phyloP scores from a whole-genome alignment of 768 basidiomycete species.

The Pulveroboletus ravenelii region DNA sequence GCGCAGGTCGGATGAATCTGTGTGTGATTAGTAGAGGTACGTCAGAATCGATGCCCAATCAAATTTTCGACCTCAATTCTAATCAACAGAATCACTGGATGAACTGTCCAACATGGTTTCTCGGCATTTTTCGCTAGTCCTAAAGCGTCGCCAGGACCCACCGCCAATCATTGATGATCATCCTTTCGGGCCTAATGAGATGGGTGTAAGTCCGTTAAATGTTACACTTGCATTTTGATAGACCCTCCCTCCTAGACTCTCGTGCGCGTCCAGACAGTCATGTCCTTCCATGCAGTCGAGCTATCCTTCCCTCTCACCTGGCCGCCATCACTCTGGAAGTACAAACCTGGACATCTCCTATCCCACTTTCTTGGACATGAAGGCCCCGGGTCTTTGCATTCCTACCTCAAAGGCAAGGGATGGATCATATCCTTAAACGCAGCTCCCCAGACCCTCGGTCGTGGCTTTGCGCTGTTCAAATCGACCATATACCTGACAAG shows the following conservation, averaged over 20 bases:
- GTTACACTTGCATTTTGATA: conserved; percentile 5
- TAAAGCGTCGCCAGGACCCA: conserved; percentile 56
- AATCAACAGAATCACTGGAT: conserved; percentile 63
- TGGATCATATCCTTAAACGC: conserved; percentile 76
- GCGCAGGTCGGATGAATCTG: conserved; percentile 75
- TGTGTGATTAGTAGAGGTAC: conserved; percentile 77
- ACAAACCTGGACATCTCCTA: conserved; percentile 74
- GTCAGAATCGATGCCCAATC: neutral
- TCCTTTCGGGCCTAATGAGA: conserved; percentile 68
- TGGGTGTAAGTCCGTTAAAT: conserved; percentile 50
- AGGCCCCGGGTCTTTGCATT: conserved; percentile 85
- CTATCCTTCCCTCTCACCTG: conserved; percentile 75
- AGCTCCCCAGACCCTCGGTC: conserved; percentile 64
- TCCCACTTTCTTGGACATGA: conserved; percentile 88
- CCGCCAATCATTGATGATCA: conserved; percentile 64
- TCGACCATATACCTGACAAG: conserved; percentile 75
- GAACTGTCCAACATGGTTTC: conserved; percentile 61
- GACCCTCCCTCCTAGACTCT: conserved; percentile 49
- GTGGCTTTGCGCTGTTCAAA: conserved; percentile 89
- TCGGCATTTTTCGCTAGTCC: conserved; percentile 66
- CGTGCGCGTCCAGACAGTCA: conserved; percentile 84
- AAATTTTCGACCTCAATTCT: neutral
- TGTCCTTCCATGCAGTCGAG: conserved; percentile 80
- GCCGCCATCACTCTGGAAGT: conserved; percentile 67
- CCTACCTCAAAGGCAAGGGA: conserved; percentile 84